Percentiles rank a stretch among this genome's conserved stretches.
phyloP scores from a whole-genome alignment of 2,329 filamentous ascomycete genomes.

The Ophiostoma australiae region DNA sequence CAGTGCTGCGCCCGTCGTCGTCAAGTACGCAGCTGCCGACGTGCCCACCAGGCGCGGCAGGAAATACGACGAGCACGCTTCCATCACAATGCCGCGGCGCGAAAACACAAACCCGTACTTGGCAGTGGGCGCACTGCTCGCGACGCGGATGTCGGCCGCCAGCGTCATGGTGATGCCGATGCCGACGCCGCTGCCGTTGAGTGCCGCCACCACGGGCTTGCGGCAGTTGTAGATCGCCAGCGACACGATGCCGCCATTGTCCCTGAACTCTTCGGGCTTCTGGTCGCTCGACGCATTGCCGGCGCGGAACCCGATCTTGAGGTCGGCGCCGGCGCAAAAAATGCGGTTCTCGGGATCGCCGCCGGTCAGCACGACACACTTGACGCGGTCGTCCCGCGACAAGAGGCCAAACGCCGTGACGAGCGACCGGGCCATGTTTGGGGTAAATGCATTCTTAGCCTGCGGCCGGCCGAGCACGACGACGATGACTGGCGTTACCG shows the following conservation, averaged over 20 bases:
- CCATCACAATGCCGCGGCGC: slow-evolving; percentile 65
- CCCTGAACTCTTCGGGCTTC: slow-evolving; percentile 38
- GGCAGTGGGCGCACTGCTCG: slow-evolving; percentile 45
- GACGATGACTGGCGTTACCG: slow-evolving; percentile 57
- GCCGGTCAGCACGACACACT: slow-evolving; percentile 51
- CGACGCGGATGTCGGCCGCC: slow-evolving; percentile 50
- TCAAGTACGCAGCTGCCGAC: slow-evolving; percentile 57
- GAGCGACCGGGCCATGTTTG: slow-evolving; percentile 58
- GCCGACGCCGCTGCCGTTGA: slow-evolving; percentile 57
- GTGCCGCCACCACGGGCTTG: slow-evolving; percentile 55
- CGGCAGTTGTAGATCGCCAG: slow-evolving; percentile 53
- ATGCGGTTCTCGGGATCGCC: slow-evolving; percentile 44
- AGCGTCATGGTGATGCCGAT: slow-evolving; percentile 60
- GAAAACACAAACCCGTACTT: slow-evolving; percentile 72
- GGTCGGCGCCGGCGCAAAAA: slow-evolving; percentile 58
- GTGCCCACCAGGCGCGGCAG: slow-evolving; percentile 64
- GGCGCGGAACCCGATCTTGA: slow-evolving; percentile 34
- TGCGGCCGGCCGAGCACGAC: slow-evolving; percentile 60
- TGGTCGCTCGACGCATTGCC: slow-evolving; percentile 17
- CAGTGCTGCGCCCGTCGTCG: slow-evolving; percentile 63
- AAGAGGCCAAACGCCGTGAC: slow-evolving; percentile 49
- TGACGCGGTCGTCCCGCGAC: slow-evolving; percentile 51
- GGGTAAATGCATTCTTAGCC: slow-evolving; percentile 66
- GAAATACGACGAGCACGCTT: slow-evolving; percentile 67
- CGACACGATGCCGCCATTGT: slow-evolving; percentile 49